Evolutionary conservation across 2,329 filamentous ascomycete species (phyloP), one percentile per base, ranked within the genome.

Genomic region (Aureobasidium sp.): DNA sequence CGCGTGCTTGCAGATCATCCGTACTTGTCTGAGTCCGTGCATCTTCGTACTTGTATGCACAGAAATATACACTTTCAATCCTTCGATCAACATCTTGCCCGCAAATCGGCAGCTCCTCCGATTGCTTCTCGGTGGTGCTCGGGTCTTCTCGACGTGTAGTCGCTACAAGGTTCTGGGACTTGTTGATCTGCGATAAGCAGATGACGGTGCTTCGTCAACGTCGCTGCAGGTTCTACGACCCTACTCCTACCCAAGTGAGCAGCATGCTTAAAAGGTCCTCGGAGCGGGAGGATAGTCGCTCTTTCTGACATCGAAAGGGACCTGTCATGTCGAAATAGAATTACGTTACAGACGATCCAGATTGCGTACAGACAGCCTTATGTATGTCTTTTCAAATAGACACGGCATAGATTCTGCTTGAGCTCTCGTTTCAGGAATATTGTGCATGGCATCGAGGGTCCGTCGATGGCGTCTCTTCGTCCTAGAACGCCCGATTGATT

Each of bases 1-100:
- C 52, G 53, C 53, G 41, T 43, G 36, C 32, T 2, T n/a, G 51
- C 37, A 43, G 53, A 57, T 57, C 39, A 46, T 41, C 53, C 53
- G 53, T 29, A 34, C 12, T 41, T 8, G 13, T 10, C 53, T 27
- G 29, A 26, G 53, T 36, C 27, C 39, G 26, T 39, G 53, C 53
- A 57, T 24, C 15, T 34, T n/a, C 8, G 20, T 20, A 20, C 8
- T 32, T 8, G 17, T 44, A 29, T 52, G 51, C 51, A 53, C n/a
- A 12, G 20, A 27, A 17, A 27, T n/a, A 5, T 39, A 27, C 34
- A 53, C 13, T 5, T 13, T 12, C 10, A 24, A n/a, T 24, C 26
- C 26, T 20, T 26, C 13, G 12, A 27, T 41, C 7, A 4, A 24
- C 10, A 1, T 17, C 51, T 43, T 55, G 36, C 36, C 15, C 27